A percentile compares a stretch with the other conserved stretches of the same genome.
phyloP scores from a whole-genome alignment of 2,329 filamentous ascomycete genomes.

The Thermothelomyces thermophilus region DNA sequence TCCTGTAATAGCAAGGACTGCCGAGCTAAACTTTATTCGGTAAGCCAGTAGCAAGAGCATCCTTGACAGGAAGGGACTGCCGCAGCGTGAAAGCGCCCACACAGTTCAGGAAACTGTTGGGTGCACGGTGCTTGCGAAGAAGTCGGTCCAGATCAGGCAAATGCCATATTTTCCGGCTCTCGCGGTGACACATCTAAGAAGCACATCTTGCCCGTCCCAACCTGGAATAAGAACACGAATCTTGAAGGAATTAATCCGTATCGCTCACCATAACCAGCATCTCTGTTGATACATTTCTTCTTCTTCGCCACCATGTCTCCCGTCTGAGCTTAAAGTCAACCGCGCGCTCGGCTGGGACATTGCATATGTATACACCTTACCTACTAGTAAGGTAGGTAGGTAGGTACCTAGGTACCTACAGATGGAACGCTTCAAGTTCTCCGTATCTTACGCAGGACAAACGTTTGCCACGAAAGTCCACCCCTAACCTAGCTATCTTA shows the following conservation, averaged over 20 bases:
- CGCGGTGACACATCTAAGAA: not conserved
- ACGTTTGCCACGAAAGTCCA: no score
- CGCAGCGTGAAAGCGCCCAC: slow-evolving; percentile 5
- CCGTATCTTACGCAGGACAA: no score
- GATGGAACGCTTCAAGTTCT: no score
- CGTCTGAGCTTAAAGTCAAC: no score
- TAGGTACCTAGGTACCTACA: no score
- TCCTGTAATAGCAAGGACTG: not conserved
- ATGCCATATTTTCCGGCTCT: not conserved
- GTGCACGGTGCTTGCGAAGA: not conserved
- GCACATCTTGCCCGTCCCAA: not conserved
- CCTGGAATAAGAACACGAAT: not conserved
- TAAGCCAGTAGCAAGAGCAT: not conserved
- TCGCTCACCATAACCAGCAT: no score
- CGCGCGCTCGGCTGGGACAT: slow-evolving; percentile 10
- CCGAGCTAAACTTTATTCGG: not conserved
- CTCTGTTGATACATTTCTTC: no score
- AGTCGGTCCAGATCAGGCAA: not conserved
- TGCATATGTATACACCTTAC: no score
- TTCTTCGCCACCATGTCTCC: no score
- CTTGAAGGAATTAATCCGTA: not conserved
- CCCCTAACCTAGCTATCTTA: no score
- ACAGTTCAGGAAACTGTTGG: not conserved
- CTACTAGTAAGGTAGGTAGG: no score
- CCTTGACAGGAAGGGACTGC: slow-evolving; percentile 2